A percentile compares a stretch with the other conserved stretches of the same genome.
Conservation (phyloP, 495 filamentous ascomycete species). For the Xylaria castorea region DNA sequence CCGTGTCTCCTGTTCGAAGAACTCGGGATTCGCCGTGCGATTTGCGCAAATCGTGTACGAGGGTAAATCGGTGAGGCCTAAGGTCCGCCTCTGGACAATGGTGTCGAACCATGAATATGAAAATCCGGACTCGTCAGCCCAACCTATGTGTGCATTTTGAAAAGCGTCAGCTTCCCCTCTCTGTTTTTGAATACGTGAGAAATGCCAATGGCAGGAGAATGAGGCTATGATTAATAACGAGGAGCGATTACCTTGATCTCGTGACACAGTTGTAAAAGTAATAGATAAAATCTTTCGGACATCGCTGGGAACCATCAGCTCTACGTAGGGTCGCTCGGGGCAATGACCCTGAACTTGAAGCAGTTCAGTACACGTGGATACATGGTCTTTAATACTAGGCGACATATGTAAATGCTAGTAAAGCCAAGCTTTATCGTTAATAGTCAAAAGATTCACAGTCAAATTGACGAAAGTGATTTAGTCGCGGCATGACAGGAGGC, state of each 20-base stretch:
- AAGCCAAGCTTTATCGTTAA: neutral
- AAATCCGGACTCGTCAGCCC: neutral
- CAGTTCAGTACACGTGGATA: neutral
- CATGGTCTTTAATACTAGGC: neutral
- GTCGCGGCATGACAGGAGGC: neutral
- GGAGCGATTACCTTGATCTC: neutral
- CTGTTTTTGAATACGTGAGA: neutral
- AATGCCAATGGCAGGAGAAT: neutral
- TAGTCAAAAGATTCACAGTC: neutral
- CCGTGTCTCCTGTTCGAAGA: neutral
- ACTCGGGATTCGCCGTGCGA: neutral
- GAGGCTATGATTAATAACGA: neutral
- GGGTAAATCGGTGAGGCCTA: neutral
- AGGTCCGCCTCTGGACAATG: neutral
- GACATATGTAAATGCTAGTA: neutral
- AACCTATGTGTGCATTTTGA: neutral
- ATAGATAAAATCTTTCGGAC: neutral
- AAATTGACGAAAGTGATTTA: neutral
- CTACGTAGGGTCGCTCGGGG: neutral
- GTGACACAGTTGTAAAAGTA: neutral
- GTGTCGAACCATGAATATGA: neutral
- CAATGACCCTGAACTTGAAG: neutral
- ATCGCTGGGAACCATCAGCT: neutral
- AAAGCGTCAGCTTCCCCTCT: neutral
- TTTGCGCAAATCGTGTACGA: neutral